phyloP scores from a whole-genome alignment of 768 basidiomycete genomes.

The Astraeus odoratus region DNA sequence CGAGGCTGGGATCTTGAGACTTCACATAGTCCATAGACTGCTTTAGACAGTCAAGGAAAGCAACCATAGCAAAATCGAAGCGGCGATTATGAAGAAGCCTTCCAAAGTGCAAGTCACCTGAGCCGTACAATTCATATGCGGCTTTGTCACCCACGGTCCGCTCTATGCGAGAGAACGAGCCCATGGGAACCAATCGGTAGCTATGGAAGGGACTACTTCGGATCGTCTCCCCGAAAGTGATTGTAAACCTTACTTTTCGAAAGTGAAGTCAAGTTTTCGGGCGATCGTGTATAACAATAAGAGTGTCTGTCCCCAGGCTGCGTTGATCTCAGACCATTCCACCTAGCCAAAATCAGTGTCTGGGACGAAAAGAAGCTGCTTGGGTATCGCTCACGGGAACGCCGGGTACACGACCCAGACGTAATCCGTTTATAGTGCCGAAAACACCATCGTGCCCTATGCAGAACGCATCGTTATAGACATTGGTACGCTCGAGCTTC shows the following conservation, averaged over 20 bases:
- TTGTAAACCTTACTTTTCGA: conserved; percentile 58
- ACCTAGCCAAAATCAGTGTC: conserved; percentile 43
- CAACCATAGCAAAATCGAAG: conserved; percentile 95
- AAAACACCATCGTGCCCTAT: conserved; percentile 93
- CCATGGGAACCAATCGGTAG: conserved; percentile 88
- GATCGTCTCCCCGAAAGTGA: not conserved
- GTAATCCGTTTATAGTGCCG: conserved; percentile 95
- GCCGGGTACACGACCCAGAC: conserved; percentile 81
- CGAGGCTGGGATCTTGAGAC: conserved; percentile 60
- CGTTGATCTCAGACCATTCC: conserved; percentile 98
- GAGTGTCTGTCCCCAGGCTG: conserved; percentile 96
- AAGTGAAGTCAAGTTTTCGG: conserved; percentile 83
- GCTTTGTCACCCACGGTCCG: conserved; percentile 74
- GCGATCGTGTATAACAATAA: conserved; percentile 87
- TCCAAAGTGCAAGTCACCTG: conserved; percentile 85
- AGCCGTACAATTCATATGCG: conserved; percentile 89
- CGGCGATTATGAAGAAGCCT: conserved; percentile 89
- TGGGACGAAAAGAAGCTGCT: not conserved
- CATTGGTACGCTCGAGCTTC: conserved; percentile 85
- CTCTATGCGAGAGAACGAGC: conserved; percentile 91
- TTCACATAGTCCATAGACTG: conserved; percentile 86
- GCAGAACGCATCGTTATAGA: conserved; percentile 94
- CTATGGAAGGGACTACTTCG: conserved; percentile 33
- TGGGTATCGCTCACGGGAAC: conserved; percentile 51
- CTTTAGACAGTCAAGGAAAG: conserved; percentile 90